These are phyloP conservation scores for Salix purpurea DNA, from an alignment of 345 rosid species.

Conservation along the genomic window DNA sequence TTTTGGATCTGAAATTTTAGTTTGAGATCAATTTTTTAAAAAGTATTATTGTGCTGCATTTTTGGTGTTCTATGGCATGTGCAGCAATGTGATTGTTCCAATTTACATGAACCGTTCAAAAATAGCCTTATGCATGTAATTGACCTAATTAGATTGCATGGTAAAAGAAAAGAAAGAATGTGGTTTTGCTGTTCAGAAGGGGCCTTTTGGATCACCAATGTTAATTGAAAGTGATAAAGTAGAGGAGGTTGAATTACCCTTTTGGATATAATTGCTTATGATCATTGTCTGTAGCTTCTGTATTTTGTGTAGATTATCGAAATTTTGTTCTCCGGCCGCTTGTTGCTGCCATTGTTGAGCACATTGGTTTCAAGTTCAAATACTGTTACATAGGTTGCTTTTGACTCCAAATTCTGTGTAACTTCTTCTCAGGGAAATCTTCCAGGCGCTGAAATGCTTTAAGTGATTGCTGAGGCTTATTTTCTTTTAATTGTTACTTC, in stretches of 20 bases:
- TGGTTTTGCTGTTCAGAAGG: not conserved
- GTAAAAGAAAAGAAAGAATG: not conserved
- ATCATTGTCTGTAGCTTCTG: not conserved
- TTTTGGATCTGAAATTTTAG: not conserved
- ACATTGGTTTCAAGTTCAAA: not conserved
- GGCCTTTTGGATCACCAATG: not conserved
- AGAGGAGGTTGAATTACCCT: not conserved
- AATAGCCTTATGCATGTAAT: not conserved
- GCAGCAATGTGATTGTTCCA: not conserved
- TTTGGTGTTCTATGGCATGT: not conserved
- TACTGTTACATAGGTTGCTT: not conserved
- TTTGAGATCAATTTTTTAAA: not conserved
- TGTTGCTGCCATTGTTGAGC: not conserved
- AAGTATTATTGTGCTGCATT: not conserved
- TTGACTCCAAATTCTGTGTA: not conserved
- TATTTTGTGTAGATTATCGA: not conserved
- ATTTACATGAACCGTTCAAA: not conserved
- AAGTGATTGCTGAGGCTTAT: slow-evolving; percentile 12
- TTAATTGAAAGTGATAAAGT: not conserved
- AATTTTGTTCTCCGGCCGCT: not conserved
- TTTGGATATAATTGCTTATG: not conserved
- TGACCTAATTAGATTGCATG: not conserved
- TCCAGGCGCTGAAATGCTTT: not conserved
- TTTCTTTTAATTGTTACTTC: slow-evolving; percentile 7
- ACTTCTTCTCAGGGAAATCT: not conserved